Conservation (phyloP, 1,284 basidiomycete genomes). For the Rhodotorula sp. region DNA sequence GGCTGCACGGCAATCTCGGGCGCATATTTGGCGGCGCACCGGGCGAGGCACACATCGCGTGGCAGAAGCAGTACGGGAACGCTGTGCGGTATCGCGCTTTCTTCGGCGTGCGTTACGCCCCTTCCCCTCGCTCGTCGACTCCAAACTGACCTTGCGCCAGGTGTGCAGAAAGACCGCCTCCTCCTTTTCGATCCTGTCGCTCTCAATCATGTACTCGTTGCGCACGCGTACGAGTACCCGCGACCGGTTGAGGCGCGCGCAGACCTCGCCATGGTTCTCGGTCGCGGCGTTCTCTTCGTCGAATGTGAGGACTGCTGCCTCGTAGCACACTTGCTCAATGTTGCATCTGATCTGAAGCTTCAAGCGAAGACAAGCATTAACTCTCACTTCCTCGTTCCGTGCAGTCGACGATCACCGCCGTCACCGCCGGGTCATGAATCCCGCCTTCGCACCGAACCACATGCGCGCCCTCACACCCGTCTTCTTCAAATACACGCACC, state of each 20-base stretch:
- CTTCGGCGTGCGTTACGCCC: conserved; percentile 51
- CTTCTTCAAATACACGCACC: conserved; percentile 64
- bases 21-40: conserved; percentile 62
- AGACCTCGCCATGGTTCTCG: conserved; percentile 54
- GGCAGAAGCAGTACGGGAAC: conserved; percentile 59
- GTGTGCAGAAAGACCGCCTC: conserved; percentile 52
- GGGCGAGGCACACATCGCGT: conserved; percentile 54
- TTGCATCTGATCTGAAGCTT: background rate
- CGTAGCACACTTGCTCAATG: background rate
- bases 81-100: conserved; percentile 63
- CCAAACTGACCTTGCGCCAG: background rate
- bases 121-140: background rate
- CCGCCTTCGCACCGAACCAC: conserved; percentile 62
- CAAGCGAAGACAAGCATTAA: no score
- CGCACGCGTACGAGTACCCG: conserved; percentile 63
- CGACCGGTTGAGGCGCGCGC: conserved; percentile 65
- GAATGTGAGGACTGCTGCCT: conserved; percentile 50
- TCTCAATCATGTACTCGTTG: conserved; percentile 61
- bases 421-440: conserved; percentile 47
- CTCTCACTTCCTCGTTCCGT: background rate
- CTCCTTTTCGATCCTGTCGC: conserved; percentile 65
- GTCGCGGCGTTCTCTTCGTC: conserved; percentile 48
- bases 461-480: conserved; percentile 62
- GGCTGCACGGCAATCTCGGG: conserved; percentile 61
- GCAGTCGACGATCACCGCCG: conserved; percentile 42